phyloP scores from a whole-genome alignment of 2,329 filamentous ascomycete genomes.

The Aphanocladium album region DNA sequence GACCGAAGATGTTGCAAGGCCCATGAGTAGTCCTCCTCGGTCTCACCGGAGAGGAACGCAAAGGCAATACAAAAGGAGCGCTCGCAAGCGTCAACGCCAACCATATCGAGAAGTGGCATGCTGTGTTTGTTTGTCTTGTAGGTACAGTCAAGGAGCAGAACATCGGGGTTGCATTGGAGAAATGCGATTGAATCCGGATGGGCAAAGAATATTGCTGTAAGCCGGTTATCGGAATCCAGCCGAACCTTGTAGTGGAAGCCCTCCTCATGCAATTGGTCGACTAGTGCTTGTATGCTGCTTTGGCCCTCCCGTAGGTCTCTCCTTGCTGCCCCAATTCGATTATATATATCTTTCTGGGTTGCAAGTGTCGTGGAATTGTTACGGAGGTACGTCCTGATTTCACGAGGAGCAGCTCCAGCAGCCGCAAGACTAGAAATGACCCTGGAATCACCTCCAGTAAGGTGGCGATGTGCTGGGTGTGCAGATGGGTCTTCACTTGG shows the following conservation, averaged over 20 bases:
- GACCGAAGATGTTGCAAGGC: conserved; percentile 17
- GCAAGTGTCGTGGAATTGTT: conserved; percentile 15
- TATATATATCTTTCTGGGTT: conserved; percentile 20
- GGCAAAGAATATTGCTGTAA: conserved; percentile 21
- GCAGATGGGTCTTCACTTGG: conserved; percentile 10
- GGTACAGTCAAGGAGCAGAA: conserved; percentile 19
- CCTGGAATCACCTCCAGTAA: conserved; percentile 6
- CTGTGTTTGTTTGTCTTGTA: conserved; percentile 23
- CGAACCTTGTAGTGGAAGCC: conserved; percentile 19
- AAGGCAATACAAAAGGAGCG: conserved; percentile 21
- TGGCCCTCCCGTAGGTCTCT: conserved; percentile 16
- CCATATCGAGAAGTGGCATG: conserved; percentile 21
- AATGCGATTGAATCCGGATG: conserved; percentile 20
- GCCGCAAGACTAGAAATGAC: conserved; percentile 11
- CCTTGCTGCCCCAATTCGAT: conserved; percentile 15
- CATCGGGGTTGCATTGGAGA: conserved; percentile 17
- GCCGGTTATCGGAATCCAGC: conserved; percentile 12
- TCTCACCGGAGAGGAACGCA: conserved; percentile 18
- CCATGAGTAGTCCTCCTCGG: conserved; percentile 18
- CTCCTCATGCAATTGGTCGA: conserved; percentile 14
- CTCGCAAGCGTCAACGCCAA: conserved; percentile 18
- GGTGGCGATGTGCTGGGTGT: conserved; percentile 11
- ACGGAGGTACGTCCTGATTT: conserved; percentile 16
- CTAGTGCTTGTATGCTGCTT: conserved; percentile 19
- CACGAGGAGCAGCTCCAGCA: conserved; percentile 15